Percentiles rank a stretch among this genome's conserved stretches.
These are phyloP conservation scores for Crataegus laevigata DNA, from an alignment of 306 rosid genomes.

Conservation along the genomic window DNA sequence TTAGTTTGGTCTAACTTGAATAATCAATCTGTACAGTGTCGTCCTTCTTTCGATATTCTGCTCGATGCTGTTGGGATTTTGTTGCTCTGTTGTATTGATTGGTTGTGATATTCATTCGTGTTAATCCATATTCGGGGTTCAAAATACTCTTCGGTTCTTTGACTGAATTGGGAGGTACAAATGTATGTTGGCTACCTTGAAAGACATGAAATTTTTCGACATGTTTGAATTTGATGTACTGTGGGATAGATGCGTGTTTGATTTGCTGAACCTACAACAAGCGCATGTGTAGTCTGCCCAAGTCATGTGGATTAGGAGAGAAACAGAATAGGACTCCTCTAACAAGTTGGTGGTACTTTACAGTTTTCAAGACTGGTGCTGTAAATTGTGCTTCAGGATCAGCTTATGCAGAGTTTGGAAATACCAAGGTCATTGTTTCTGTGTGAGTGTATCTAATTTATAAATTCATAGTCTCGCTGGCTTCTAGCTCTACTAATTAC, in stretches of 20 bases:
- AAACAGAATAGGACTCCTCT: neutral
- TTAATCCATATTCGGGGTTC: neutral
- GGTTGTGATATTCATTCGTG: neutral
- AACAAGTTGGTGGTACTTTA: constrained; percentile 14
- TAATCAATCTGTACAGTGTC: neutral
- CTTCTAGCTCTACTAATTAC: neutral
- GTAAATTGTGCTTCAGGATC: constrained; percentile 95
- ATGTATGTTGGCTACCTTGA: neutral
- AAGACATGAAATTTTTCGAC: neutral
- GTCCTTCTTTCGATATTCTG: neutral
- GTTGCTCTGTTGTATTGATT: neutral
- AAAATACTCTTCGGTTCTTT: neutral
- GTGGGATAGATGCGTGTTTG: neutral
- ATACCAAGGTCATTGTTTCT: constrained; percentile 91
- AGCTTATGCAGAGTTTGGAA: constrained; percentile 93
- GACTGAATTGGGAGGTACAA: neutral
- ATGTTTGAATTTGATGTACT: neutral
- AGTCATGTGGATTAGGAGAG: neutral
- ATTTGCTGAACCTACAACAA: neutral
- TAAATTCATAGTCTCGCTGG: neutral
- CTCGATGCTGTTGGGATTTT: neutral
- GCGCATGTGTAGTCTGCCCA: neutral
- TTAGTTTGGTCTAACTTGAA: neutral
- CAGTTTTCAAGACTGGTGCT: constrained; percentile 96
- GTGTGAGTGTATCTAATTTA: constrained; percentile 57